A percentile compares a stretch with the other conserved stretches of the same genome.
Evolutionary conservation across 2,329 filamentous ascomycete species (phyloP).

Genomic region (Epichloe brachyelytri): DNA sequence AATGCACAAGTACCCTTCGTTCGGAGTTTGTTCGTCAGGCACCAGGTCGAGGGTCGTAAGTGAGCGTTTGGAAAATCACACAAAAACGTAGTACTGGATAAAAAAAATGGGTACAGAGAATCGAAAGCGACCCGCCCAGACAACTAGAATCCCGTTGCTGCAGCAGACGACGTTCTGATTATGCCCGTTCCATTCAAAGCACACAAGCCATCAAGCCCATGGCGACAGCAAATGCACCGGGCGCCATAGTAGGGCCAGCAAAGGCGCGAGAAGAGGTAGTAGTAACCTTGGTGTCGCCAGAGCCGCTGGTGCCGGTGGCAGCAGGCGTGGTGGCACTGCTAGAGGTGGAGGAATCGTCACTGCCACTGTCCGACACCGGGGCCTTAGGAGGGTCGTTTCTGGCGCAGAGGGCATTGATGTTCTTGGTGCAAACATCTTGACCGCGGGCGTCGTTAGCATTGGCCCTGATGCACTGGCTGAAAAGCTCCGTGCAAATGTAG

Average conservation of each 20-base stretch:
- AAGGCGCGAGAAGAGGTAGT: conserved; percentile 16
- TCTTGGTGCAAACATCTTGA: conserved; percentile 35
- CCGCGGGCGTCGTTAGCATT: conserved; percentile 28
- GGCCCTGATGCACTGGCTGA: conserved; percentile 30
- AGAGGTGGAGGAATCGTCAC: conserved; percentile 12
- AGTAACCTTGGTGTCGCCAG: conserved; percentile 18
- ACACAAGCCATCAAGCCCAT: conserved; percentile 40
- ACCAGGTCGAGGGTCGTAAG: not conserved
- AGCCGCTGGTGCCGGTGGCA: conserved; percentile 10
- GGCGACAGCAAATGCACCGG: conserved; percentile 32
- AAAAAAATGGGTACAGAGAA: conserved; percentile 21
- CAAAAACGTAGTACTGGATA: conserved; percentile 17
- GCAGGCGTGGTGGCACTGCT: conserved; percentile 13
- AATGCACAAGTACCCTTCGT: conserved; percentile 10
- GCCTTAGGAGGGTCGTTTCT: conserved; percentile 21
- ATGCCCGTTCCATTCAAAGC: conserved; percentile 22
- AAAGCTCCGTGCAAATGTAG: conserved; percentile 39
- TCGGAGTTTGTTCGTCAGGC: conserved; percentile 11
- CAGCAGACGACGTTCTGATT: not conserved
- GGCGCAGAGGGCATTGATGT: conserved; percentile 36
- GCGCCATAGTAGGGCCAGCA: conserved; percentile 30
- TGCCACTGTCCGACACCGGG: conserved; percentile 9
- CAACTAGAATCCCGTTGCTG: conserved; percentile 1
- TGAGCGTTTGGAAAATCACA: conserved; percentile 9
- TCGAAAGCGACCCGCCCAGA: conserved; percentile 12